These are phyloP conservation scores for Pyronema omphalodes DNA, from an alignment of 495 filamentous ascomycete species.

Conservation along the genomic window DNA sequence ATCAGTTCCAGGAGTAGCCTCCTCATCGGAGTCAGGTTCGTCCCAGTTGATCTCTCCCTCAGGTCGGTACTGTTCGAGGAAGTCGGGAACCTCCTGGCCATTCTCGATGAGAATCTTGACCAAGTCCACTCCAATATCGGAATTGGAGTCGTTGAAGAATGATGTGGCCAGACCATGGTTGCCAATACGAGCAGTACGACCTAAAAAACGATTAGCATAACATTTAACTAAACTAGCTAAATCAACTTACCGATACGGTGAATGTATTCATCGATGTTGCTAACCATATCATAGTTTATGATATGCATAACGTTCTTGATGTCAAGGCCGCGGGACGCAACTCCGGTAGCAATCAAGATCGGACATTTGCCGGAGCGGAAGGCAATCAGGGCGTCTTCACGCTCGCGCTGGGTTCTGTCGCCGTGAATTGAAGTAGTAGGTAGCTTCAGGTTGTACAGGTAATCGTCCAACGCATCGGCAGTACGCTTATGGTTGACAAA, in stretches of 20 bases:
- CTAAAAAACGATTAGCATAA: not conserved
- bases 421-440: constrained; percentile 98
- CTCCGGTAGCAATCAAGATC: constrained; percentile 89
- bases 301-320: constrained; percentile 98
- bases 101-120: constrained; percentile 94
- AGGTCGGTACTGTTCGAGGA: constrained; percentile 47
- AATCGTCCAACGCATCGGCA: constrained; percentile 93
- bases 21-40: constrained; percentile 14
- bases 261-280: constrained; percentile 97
- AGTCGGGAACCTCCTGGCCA: constrained; percentile 84
- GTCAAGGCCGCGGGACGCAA: constrained; percentile 87
- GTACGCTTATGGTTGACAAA: constrained; percentile 99
- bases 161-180: constrained; percentile 97
- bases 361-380: constrained; percentile 92
- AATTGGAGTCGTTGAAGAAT: constrained; percentile 99
- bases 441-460: constrained; percentile 94
- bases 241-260: constrained; percentile 61
- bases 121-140: constrained; percentile 85
- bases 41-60: constrained; percentile 15
- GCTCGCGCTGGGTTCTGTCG: constrained; percentile 94
- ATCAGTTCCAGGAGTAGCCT: constrained; percentile 79
- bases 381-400: constrained; percentile 90
- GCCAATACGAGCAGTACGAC: constrained; percentile 95
- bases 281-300: constrained; percentile 96
- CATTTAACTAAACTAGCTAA: not conserved